These are phyloP conservation scores for Cryptococcus sp. DNA, from an alignment of 1,284 basidiomycete species.

Conservation along the genomic window DNA sequence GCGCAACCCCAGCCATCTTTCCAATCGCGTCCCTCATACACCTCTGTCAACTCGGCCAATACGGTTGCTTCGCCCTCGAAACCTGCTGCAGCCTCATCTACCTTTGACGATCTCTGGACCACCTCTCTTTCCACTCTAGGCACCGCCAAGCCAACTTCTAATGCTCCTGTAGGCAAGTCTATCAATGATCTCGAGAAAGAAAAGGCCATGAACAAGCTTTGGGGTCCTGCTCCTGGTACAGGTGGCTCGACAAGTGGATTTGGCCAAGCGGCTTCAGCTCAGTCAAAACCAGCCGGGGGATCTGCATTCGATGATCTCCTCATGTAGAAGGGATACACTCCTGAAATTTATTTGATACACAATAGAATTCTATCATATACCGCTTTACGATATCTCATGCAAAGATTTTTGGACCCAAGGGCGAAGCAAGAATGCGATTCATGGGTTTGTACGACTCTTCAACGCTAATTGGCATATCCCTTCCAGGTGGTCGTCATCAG, in stretches of 20 bases:
- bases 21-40: slow-evolving; percentile 19
- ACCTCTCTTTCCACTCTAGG: slow-evolving; percentile 63
- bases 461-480: slow-evolving; percentile 14
- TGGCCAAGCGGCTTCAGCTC: not conserved
- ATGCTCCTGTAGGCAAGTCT: slow-evolving; percentile 56
- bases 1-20: slow-evolving; percentile 9
- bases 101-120: slow-evolving; percentile 87
- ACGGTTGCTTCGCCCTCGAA: not conserved
- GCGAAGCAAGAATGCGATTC: too few relatives aligned
- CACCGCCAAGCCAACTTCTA: not conserved
- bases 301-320: not conserved
- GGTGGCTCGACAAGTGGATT: not conserved
- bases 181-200: slow-evolving; percentile 84
- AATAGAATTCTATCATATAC: too few relatives aligned
- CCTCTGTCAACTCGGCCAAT: slow-evolving; percentile 5
- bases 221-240: slow-evolving; percentile 50
- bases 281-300: not conserved
- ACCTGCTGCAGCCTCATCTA: slow-evolving; percentile 32
- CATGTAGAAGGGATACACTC: not conserved
- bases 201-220: slow-evolving; percentile 70
- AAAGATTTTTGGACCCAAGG: too few relatives aligned
- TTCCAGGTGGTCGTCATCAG: slow-evolving; percentile 26
- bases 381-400: too few relatives aligned
- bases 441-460: not conserved
- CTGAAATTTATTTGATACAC: too few relatives aligned